Conservation (phyloP, 1,139 yeast species). For the Geotrichum phurueaensis region DNA sequence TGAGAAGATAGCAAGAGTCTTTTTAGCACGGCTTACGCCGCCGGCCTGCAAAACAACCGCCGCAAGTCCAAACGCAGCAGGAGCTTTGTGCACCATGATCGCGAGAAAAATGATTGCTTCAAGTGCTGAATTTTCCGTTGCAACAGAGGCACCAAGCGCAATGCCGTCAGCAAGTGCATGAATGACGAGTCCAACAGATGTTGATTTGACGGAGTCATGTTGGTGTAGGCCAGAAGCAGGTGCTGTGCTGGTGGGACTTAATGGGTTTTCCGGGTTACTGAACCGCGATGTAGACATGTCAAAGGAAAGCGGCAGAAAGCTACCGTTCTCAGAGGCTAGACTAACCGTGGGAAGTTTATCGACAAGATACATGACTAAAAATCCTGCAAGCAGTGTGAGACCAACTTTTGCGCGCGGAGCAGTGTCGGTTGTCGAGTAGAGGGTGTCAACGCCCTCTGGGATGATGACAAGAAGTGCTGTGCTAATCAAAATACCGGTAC, state of each 20-base stretch:
- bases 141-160: slow-evolving; percentile 61
- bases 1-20: slow-evolving; percentile 46
- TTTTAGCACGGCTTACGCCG: slow-evolving; percentile 33
- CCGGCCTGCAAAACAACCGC: slow-evolving; percentile 47
- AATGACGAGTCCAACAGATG: slow-evolving; percentile 56
- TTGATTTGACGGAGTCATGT: slow-evolving; percentile 18
- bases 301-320: slow-evolving; percentile 18
- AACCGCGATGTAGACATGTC: slow-evolving; percentile 20
- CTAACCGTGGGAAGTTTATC: slow-evolving; percentile 36
- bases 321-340: background rate
- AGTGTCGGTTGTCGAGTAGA: slow-evolving; percentile 29
- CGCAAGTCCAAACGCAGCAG: slow-evolving; percentile 65
- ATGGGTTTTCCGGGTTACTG: background rate
- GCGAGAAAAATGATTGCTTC: slow-evolving; percentile 52
- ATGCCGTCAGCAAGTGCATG: slow-evolving; percentile 72
- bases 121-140: slow-evolving; percentile 43
- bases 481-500: slow-evolving; percentile 60
- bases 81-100: slow-evolving; percentile 65
- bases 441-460: slow-evolving; percentile 61
- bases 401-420: slow-evolving; percentile 30
- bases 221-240: background rate
- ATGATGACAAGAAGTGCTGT: slow-evolving; percentile 59
- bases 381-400: slow-evolving; percentile 44
- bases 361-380: slow-evolving; percentile 46
- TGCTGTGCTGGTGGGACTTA: background rate